Percentiles rank a stretch among this genome's conserved stretches.
Conservation (phyloP, 1,284 basidiomycete species). For the Meira nashicola region DNA sequence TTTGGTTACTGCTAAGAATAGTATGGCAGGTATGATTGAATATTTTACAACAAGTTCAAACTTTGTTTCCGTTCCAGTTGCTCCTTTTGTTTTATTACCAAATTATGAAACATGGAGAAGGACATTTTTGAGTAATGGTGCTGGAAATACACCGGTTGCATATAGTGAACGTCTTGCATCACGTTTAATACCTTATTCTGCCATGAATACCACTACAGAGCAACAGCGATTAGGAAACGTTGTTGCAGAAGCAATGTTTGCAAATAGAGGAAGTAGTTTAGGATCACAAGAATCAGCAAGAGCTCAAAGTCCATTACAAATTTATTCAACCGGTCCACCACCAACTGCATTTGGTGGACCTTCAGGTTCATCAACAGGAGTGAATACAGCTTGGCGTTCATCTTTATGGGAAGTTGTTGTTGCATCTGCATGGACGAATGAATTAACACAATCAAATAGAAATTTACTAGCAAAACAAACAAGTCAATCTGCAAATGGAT, state of each 20-base stretch:
- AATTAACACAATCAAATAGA: background rate
- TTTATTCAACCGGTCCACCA: constrained; percentile 15
- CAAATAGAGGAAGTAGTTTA: background rate
- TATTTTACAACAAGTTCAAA: background rate
- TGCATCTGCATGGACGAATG: background rate
- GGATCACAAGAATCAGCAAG: background rate
- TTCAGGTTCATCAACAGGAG: constrained; percentile 11
- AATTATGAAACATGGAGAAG: background rate
- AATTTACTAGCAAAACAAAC: constrained; percentile 11
- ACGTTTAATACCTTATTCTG: constrained; percentile 11
- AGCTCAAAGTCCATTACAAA: constrained; percentile 7
- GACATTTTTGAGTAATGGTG: background rate
- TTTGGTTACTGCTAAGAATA: background rate
- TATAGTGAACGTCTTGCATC: constrained; percentile 14
- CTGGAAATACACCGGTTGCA: constrained; percentile 9
- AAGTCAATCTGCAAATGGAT: constrained; percentile 10
- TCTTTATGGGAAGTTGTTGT: constrained; percentile 17
- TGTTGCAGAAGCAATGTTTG: constrained; percentile 5
- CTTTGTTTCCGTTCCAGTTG: background rate
- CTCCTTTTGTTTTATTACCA: background rate
- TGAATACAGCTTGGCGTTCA: constrained; percentile 18
- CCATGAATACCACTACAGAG: constrained; percentile 5
- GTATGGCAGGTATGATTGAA: background rate
- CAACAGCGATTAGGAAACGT: constrained; percentile 11
- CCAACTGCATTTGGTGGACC: constrained; percentile 13